Conservation (phyloP, 768 basidiomycete genomes). For the Mycena filopes region DNA sequence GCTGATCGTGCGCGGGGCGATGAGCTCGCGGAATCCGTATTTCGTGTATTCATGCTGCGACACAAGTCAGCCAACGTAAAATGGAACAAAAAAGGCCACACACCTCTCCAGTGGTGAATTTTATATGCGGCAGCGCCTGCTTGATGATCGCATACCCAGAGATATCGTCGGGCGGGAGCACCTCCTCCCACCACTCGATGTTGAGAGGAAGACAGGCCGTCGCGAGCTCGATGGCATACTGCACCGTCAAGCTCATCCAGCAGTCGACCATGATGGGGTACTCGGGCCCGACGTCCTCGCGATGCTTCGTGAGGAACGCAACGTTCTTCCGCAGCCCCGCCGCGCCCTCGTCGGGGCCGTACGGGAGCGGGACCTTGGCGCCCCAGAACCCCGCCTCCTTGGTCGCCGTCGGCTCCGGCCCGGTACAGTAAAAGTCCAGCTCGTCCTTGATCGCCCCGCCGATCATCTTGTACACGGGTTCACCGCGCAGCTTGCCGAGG, state of each 20-base stretch:
- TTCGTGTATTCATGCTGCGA: conserved; percentile 44
- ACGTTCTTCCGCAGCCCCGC: conserved; percentile 43
- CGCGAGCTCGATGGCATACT: conserved; percentile 45
- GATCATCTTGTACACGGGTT: conserved; percentile 47
- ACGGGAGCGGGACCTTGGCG: conserved; percentile 44
- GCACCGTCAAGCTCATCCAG: conserved; percentile 45
- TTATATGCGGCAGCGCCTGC: conserved; percentile 42
- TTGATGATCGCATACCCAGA: conserved; percentile 43
- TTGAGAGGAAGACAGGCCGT: conserved; percentile 41
- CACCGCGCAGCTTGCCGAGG: conserved; percentile 42
- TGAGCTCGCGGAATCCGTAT: conserved; percentile 46
- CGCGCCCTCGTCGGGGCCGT: conserved; percentile 42
- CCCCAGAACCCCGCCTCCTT: conserved; percentile 44
- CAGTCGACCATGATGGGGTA: conserved; percentile 44
- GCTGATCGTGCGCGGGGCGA: conserved; percentile 42
- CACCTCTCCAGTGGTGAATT: conserved; percentile 46
- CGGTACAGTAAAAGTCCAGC: conserved; percentile 43
- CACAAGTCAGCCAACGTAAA: neutral
- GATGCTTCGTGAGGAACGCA: conserved; percentile 41
- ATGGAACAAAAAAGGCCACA: neutral
- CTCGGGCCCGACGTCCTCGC: conserved; percentile 43
- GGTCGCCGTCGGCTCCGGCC: conserved; percentile 39
- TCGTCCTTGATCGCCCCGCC: conserved; percentile 44
- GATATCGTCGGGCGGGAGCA: conserved; percentile 43
- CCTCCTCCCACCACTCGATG: conserved; percentile 47